phyloP scores from a whole-genome alignment of 306 rosid genomes.

The Casuarina equisetifolia region DNA sequence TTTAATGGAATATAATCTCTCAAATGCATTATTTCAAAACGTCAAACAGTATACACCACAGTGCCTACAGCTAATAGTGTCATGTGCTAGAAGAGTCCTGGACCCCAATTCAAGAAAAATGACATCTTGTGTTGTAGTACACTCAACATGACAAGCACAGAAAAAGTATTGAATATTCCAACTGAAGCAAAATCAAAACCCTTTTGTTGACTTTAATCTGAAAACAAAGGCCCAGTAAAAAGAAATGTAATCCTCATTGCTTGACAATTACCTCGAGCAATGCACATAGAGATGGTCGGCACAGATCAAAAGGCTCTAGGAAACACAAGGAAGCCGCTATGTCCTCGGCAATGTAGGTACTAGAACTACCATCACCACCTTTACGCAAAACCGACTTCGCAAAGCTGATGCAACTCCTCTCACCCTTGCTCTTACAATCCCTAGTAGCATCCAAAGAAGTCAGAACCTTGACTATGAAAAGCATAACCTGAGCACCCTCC shows the following conservation, averaged over 20 bases:
- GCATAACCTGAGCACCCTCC: constrained; percentile 40
- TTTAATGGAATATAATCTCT: background rate
- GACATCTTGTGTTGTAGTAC: background rate
- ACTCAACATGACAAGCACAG: background rate
- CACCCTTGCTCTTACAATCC: constrained; percentile 11
- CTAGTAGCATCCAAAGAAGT: constrained; percentile 28
- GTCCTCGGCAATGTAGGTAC: constrained; percentile 29
- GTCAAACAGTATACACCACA: background rate
- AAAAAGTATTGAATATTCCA: background rate
- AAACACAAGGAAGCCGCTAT: constrained; percentile 40
- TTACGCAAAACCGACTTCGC: constrained; percentile 41
- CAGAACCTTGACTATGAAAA: constrained; percentile 38
- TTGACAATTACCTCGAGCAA: constrained; percentile 62
- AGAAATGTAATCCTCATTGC: too few relatives aligned
- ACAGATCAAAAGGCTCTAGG: constrained; percentile 42
- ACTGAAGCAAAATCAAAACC: background rate
- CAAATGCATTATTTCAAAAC: background rate
- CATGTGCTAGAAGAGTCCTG: background rate
- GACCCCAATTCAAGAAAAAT: background rate
- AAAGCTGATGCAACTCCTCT: constrained; percentile 18
- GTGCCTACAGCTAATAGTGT: background rate
- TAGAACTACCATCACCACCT: background rate
- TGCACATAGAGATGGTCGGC: constrained; percentile 53
- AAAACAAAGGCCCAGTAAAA: background rate
- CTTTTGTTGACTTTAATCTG: background rate